Evolutionary conservation across 225 moss, liverwort and hornwort species (phyloP), one percentile per base, ranked within the genome.

Genomic region (Anthoceros angustus): DNA sequence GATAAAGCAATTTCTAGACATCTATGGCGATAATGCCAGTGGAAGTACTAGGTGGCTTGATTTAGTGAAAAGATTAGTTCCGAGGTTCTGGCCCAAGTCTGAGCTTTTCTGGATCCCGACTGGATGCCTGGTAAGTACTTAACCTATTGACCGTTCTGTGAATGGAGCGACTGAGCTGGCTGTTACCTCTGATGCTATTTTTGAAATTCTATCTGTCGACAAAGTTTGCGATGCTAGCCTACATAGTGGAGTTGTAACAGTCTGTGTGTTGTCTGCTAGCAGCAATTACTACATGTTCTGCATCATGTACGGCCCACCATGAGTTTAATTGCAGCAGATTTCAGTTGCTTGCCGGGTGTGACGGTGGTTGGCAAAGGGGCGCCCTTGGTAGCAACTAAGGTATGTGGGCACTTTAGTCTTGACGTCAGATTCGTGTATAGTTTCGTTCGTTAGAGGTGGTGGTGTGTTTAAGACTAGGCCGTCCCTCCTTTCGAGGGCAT

Each of bases 361-460:
- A 86, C 69, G 45, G 70, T 98, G 64, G 74, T 84, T 69, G 98
- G 92, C 70, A 69, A 77, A 62, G 75, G 87, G 68, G 98, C 98
- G 12, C 98, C 98, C 7, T 71, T 98, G 63, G 92, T 98, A 73
- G 87, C 98, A 42, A 89, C 85, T 72, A 98, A 98, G 92, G 98
- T 98, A 78, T 32, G 32, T 32, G 32, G 32, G 32, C 1, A 32
- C 1, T 32, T 40, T n/a, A 21, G 40, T 40, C 39, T 32, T 18
- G 25, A 6, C 15, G 18, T 21, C 62, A n/a, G 60, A 10, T 41
- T 39, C 9, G 42, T 63, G 40, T 18, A 16, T 50, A n/a, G 9
- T n/a, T 40, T 6, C 7, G 11, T 62, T 21, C 2, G 49, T 18
- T 5, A 40, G 7, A 40, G 63, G n/a, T 39, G 7, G 10, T 38